phyloP scores from a whole-genome alignment of 2,329 filamentous ascomycete genomes.

The Trichoderma afroharzianum region DNA sequence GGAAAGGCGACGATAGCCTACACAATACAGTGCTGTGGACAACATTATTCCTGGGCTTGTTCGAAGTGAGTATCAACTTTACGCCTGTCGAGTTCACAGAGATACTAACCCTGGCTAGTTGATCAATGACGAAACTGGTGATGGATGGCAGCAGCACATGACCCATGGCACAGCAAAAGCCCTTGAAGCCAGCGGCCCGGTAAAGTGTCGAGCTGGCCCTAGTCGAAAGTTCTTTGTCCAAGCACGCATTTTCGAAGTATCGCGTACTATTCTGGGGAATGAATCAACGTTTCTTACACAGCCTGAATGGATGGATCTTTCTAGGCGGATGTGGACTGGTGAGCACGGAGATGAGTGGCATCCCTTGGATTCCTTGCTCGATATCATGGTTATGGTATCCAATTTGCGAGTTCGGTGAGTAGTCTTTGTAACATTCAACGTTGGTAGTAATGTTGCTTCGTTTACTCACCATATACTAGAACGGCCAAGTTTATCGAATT shows the following conservation, averaged over 20 bases:
- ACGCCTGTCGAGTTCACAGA: no score
- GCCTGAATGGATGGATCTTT: constrained; percentile 22
- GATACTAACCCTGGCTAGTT: constrained; percentile 22
- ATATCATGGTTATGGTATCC: constrained; percentile 32
- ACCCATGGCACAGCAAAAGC: constrained; percentile 34
- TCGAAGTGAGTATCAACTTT: constrained; percentile 27
- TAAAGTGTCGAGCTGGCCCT: constrained; percentile 22
- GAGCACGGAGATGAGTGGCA: background rate
- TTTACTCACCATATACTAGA: background rate
- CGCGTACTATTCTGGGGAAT: constrained; percentile 26
- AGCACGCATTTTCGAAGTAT: constrained; percentile 27
- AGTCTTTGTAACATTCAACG: background rate
- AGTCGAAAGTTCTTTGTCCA: constrained; percentile 31
- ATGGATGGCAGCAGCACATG: constrained; percentile 34
- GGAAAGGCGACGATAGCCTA: background rate
- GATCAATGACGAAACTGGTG: constrained; percentile 30
- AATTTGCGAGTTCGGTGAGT: constrained; percentile 31
- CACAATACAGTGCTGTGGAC: constrained; percentile 30
- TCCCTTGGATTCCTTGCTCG: constrained; percentile 27
- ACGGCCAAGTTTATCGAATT: background rate
- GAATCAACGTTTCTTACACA: constrained; percentile 24
- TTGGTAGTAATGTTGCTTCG: background rate
- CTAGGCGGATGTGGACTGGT: background rate
- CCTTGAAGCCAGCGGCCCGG: constrained; percentile 29
- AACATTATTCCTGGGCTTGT: constrained; percentile 32